Base-by-base conservation (phyloP, 2,329 filamentous ascomycete species). In the Fusarium liriodendri region DNA sequence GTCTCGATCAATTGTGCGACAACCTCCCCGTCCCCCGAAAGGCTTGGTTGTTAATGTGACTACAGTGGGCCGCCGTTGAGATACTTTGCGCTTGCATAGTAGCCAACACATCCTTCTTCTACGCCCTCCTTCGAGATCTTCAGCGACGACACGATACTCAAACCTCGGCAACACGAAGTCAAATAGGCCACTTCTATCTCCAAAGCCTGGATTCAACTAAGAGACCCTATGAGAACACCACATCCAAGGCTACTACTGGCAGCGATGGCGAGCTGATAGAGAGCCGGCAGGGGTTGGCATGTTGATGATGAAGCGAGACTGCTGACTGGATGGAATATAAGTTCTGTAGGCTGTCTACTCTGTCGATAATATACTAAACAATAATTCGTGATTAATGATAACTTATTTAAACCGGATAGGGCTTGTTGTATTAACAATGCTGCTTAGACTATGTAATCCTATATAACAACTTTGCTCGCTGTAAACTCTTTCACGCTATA, bases 31-130 rank as follows among this genome's bases (percentile, higher is more conserved):
- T 22, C 32, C 16, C 32, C 5, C 22, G 10, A 22, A 22, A 57
- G 16, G 14, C 2, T 35, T 25, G 11, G 10, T 32, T 10, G 5
- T 16, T 20, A 22, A 32, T 52, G 0, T 13, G 0, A 20, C 3
- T 35, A 22, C 9, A 81, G 79, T 81, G 79, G 79, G 79, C 79
- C 32, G 79, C 79, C 5, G 75, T 81, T 45, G 79, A 81, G 68
- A 81, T 81, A 7, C 70, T 81, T 1, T 80, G 79, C 70, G 79
- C 78, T 3, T 81, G 79, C 42, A 65, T 81, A 25, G 79, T 81
- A 14, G 76, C 79, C 32, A 81, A 81, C 40, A 78, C 79, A 0
- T 73, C 79, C 2, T 81, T 81, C 57, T 81, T 73, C 47, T 81
- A 78, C 67, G 78, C 79, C 0, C 60, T 81, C 0, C 29, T 79